Base-by-base conservation (phyloP, 2,329 filamentous ascomycete species). In the Colletotrichum echinochloae region DNA sequence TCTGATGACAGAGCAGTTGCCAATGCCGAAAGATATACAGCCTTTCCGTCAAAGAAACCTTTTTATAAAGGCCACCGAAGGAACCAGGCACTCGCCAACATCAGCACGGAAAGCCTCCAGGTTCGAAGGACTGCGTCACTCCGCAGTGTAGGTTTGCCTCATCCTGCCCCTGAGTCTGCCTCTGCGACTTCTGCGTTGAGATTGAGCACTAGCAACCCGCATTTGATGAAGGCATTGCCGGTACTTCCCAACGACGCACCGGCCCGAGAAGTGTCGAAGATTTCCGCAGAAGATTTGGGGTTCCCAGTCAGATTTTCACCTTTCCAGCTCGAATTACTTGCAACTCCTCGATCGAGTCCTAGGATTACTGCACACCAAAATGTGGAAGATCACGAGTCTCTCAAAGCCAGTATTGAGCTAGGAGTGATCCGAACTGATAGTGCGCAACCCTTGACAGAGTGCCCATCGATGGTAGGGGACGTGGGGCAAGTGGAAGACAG, bases 191-290 rank as follows among this genome's bases (percentile, higher is more conserved):
- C 80, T 35, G 79, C 83, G 72, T 78, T 86, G 23, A 83, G 80
- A 61, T 78, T 84, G 48, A 85, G 84, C 67, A 85, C 83, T 72
- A 87, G 84, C 72, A 84, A 86, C 61, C 84, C 86, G 8, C 82
- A 82, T 49, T 77, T 88, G 18, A 87, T 87, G 85, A 88, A 88
- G 74, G 82, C 83, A 28, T 73, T 88, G 51, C 86, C 86, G 18
- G 79, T 83, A 18, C 73, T 87, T 9, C 85, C 85, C 4, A 76
- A 76, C 5, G 77, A 79, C 41, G 68, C 68, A n/a, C 33, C 12
- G 23, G 33, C 30, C 6, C 60, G 30, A 49, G n/a, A 46, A 5
- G 28, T 20, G 8, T 49, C 49, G 8, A 54, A 66, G 14, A 9
- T 55, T 20, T 54, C 41, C 8, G 44, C 16, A 9, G 69, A 73